These are phyloP conservation scores for Cyclocybe cylindracea DNA, from an alignment of 768 basidiomycete genomes.

Conservation along the genomic window DNA sequence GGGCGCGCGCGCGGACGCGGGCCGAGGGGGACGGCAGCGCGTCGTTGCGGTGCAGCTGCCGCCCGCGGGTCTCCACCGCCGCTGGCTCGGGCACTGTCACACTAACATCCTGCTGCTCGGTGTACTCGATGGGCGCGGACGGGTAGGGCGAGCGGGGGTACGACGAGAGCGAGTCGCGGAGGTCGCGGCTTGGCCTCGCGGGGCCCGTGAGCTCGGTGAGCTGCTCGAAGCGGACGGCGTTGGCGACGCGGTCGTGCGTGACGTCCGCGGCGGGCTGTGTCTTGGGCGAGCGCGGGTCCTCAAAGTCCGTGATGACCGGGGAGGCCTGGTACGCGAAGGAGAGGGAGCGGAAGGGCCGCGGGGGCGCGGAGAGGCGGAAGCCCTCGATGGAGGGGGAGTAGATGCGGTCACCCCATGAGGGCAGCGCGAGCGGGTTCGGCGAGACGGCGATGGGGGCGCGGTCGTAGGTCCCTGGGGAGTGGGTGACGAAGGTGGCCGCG, in stretches of 20 bases:
- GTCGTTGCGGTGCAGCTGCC: constrained; percentile 15
- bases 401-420: constrained; percentile 54
- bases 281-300: constrained; percentile 43
- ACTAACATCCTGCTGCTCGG: constrained; percentile 3
- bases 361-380: constrained; percentile 35
- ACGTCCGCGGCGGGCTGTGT: constrained; percentile 19
- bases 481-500: constrained; percentile 54
- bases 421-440: constrained; percentile 55
- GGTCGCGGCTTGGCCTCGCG: constrained; percentile 18
- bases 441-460: constrained; percentile 62
- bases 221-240: constrained; percentile 24
- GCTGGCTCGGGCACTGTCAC: constrained; percentile 9
- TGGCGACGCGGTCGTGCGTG: constrained; percentile 11
- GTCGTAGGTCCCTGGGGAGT: constrained; percentile 63
- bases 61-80: constrained; percentile 17
- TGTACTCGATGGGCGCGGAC: constrained; percentile 30
- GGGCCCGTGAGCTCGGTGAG: constrained; percentile 17
- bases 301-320: constrained; percentile 30
- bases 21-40: constrained; percentile 13
- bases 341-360: constrained; percentile 25
- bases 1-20: constrained; percentile 19
- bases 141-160: constrained; percentile 48
- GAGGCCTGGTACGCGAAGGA: constrained; percentile 20
- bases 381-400: constrained; percentile 35
- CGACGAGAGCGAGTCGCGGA: constrained; percentile 28